Evolutionary conservation across 495 filamentous ascomycete species (phyloP).

Genomic region (Penicillium soppii): DNA sequence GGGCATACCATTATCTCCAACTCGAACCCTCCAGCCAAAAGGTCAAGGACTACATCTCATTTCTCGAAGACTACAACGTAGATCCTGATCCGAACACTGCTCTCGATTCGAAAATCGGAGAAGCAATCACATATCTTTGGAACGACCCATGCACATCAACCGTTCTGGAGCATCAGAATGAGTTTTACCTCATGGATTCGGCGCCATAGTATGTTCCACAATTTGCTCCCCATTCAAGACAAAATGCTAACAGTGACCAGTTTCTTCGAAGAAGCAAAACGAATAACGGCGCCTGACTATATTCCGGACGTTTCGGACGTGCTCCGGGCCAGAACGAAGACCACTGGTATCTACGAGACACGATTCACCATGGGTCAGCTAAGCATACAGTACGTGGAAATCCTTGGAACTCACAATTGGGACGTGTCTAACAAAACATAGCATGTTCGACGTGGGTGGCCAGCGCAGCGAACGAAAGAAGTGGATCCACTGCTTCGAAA

Average conservation of each 20-base stretch:
- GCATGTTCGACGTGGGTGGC: constrained; percentile 99
- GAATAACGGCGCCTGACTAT: constrained; percentile 84
- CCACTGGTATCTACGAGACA: constrained; percentile 99
- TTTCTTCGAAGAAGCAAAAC: constrained; percentile 89
- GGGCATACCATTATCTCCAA: constrained; percentile 82
- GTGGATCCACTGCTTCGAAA: constrained; percentile 99
- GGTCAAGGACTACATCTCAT: constrained; percentile 73
- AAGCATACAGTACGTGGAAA: constrained; percentile 87
- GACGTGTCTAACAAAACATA: constrained; percentile 33
- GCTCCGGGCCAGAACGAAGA: constrained; percentile 92
- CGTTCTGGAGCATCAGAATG: constrained; percentile 89
- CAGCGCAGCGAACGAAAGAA: constrained; percentile 98
- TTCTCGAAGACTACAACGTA: constrained; percentile 81
- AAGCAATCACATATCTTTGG: constrained; percentile 85
- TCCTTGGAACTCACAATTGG: neutral
- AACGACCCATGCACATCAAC: constrained; percentile 80
- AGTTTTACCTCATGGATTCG: constrained; percentile 99
- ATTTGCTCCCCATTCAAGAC: neutral
- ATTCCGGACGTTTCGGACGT: constrained; percentile 92
- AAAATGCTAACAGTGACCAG: constrained; percentile 42
- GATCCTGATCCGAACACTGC: constrained; percentile 83
- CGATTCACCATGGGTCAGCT: constrained; percentile 96
- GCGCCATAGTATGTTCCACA: constrained; percentile 81
- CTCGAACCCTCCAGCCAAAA: constrained; percentile 70
- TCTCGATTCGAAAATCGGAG: constrained; percentile 74